Evolutionary conservation across 352 stramenopile species (phyloP), one percentile per base, ranked within the genome.

Genomic region (Phytophthora foliorum): DNA sequence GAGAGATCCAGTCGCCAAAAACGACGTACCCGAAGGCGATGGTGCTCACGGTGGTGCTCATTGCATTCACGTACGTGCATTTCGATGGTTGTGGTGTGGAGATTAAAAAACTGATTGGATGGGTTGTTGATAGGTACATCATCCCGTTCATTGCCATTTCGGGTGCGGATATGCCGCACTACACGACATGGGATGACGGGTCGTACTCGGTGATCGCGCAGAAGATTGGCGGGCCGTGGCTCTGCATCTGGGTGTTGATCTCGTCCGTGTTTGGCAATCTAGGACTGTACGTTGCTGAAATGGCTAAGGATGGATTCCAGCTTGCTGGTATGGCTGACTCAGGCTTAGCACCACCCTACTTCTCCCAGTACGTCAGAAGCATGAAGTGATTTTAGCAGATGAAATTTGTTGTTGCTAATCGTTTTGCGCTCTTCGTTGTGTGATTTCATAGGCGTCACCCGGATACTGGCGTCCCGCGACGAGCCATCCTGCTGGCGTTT

Each of bases 241-340:
- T 95, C n/a, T 86, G 80, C 19, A 63, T 91, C 4, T 94, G 86
- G 86, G 69, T 97, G 24, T 48, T 97, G 16, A 75, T 95, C 19
- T 91, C 79, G 19, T 88, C 83, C 11, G 76, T 95, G 25, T 86
- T 93, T 50, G 86, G 86, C 0, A 95, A 95, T 52, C 70, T 93
- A 24, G 88, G 88, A 17, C 77, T 95, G 17, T 94, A 94, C 68
- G 81, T 92, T 16, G 88, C 88, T 34, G 84, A 95, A 51, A 92
- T 95, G 78, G 81, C 85, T 39, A 93, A 95, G 61, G 84, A 95
- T 63, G 84, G 79, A 14, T 95, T 92, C 38, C 84, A 93, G 54
- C 72, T 95, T 24, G 86, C 84, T 31, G 88, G 88, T 8, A 95
- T 95, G 88, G 84, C 88, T 4, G 82, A 93, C 41, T 90, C 84